Evolutionary conservation across 1,284 basidiomycete species (phyloP).

Genomic region (Austroboletus rostrupii): DNA sequence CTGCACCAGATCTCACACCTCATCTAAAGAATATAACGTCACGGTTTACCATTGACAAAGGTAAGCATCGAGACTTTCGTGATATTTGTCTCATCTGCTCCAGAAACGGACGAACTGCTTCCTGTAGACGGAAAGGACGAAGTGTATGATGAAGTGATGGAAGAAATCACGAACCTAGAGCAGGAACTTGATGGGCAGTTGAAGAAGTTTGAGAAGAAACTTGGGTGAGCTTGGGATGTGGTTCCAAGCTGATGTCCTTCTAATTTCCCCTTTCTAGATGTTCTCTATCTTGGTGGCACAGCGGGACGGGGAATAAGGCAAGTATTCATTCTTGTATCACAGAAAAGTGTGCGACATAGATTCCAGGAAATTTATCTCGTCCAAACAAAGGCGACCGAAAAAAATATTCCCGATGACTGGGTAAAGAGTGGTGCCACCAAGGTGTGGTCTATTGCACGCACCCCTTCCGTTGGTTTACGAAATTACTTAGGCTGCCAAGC

Average conservation of each 20-base stretch:
- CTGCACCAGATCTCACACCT: slow-evolving; percentile 75
- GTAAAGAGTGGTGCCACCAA: slow-evolving; percentile 80
- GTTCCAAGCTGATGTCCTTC: slow-evolving; percentile 5
- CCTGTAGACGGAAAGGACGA: slow-evolving; percentile 82
- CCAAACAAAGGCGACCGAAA: slow-evolving; percentile 58
- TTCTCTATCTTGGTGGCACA: slow-evolving; percentile 79
- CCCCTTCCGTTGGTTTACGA: slow-evolving; percentile 4
- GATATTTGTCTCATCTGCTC: slow-evolving; percentile 12
- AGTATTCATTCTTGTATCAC: slow-evolving; percentile 1
- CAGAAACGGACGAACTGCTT: slow-evolving; percentile 63
- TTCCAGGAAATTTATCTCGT: slow-evolving; percentile 83
- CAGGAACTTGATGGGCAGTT: slow-evolving; percentile 65
- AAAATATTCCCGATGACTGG: slow-evolving; percentile 80
- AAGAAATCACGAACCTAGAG: slow-evolving; percentile 69
- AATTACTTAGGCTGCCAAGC: slow-evolving; percentile 52
- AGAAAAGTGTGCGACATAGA: slow-evolving; percentile 4
- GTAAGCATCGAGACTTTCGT: slow-evolving; percentile 35
- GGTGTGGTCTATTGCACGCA: slow-evolving; percentile 35
- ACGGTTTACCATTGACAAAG: slow-evolving; percentile 65
- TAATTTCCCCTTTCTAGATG: slow-evolving; percentile 34
- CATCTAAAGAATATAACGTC: slow-evolving; percentile 69
- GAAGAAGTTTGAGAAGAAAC: slow-evolving; percentile 54
- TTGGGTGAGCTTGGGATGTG: slow-evolving; percentile 42
- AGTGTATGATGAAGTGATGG: slow-evolving; percentile 73
- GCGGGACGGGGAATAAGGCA: slow-evolving; percentile 76